Percentiles rank a stretch among this genome's conserved stretches.
phyloP scores from a whole-genome alignment of 495 filamentous ascomycete species.

The Lichina pygmaea region DNA sequence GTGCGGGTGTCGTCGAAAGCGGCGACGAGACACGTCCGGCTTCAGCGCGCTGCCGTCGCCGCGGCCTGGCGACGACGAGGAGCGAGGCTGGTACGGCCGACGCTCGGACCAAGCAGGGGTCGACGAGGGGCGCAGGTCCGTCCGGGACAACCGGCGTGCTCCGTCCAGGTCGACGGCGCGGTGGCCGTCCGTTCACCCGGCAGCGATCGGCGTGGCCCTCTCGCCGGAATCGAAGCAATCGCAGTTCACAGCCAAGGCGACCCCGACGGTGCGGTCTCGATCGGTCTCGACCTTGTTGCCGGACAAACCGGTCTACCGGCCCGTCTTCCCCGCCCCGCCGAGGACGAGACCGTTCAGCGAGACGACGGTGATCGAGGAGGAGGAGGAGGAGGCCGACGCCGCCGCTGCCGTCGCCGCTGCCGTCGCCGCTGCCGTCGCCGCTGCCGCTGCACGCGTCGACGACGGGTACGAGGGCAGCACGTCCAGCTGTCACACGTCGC shows the following conservation, averaged over 20 bases:
- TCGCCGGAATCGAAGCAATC: background rate
- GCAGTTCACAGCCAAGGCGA: background rate
- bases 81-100: background rate
- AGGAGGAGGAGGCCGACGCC: background rate
- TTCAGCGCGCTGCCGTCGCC: background rate
- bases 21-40: slow-evolving; percentile 9
- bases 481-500: background rate
- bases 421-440: too few species aligned
- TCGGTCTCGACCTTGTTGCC: background rate
- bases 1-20: slow-evolving; percentile 10
- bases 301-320: background rate
- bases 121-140: background rate
- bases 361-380: background rate
- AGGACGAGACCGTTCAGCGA: background rate
- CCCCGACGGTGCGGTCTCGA: background rate
- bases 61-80: background rate
- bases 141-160: background rate
- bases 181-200: background rate
- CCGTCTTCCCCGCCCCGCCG: background rate
- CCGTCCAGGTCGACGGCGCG: background rate
- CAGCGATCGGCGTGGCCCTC: background rate
- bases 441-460: too few species aligned
- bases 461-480: too few species aligned
- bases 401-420: background rate
- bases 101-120: background rate